Conservation (phyloP, 192 early-diverging fungal species). For the Backusella macrospora region DNA sequence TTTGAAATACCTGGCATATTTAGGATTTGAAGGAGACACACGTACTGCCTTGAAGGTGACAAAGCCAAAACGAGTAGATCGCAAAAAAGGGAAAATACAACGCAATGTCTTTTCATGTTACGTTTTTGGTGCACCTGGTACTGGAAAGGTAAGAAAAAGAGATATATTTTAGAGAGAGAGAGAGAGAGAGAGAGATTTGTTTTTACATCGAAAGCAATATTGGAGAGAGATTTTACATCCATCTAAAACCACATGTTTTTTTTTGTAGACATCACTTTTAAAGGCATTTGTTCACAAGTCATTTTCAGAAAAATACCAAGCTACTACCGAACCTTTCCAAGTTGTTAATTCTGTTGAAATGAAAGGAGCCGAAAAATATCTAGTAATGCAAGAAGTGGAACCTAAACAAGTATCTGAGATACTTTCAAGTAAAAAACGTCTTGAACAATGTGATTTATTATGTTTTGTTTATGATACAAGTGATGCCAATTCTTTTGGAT, state of each 20-base stretch:
- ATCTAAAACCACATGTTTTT: too few relatives aligned
- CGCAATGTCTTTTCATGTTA: constrained; percentile 93
- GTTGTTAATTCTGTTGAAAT: constrained; percentile 96
- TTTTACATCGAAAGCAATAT: not conserved
- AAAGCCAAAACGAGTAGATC: constrained; percentile 66
- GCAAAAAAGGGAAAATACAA: constrained; percentile 82
- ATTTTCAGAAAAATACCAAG: constrained; percentile 72
- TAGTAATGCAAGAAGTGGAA: constrained; percentile 96
- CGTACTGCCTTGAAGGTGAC: constrained; percentile 86
- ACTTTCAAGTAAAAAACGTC: constrained; percentile 82
- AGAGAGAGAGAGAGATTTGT: too few relatives aligned
- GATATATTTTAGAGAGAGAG: too few relatives aligned
- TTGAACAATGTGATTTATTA: constrained; percentile 89
- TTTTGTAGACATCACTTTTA: constrained; percentile 71
- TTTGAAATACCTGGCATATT: constrained; percentile 93
- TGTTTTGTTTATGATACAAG: constrained; percentile 96
- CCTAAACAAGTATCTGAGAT: constrained; percentile 86
- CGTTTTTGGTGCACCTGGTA: constrained; percentile 91
- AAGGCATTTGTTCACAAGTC: constrained; percentile 85
- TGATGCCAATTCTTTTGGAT: constrained; percentile 92
- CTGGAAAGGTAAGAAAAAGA: constrained; percentile 76
- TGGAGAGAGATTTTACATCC: not conserved
- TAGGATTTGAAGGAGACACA: constrained; percentile 91
- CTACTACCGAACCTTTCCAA: constrained; percentile 74
- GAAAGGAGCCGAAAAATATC: constrained; percentile 90